Evolutionary conservation across 805 yeast species (phyloP).

Genomic region (Maudiozyma pseudohumilis): DNA sequence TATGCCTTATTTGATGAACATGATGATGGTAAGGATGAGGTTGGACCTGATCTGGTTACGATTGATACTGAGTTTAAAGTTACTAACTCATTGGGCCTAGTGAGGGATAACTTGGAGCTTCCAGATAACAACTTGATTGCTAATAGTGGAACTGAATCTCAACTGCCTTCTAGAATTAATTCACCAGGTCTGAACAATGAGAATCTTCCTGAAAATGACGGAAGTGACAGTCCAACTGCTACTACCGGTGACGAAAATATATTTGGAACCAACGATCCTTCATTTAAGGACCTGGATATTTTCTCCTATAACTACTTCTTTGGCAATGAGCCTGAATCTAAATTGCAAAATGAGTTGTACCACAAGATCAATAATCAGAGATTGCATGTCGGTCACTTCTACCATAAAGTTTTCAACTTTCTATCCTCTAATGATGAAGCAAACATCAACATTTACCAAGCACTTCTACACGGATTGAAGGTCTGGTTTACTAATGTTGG

Average conservation of each 20-base stretch:
- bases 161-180: constrained; percentile 28
- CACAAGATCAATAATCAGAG: constrained; percentile 50
- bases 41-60: background rate
- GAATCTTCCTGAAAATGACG: constrained; percentile 43
- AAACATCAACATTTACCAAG: constrained; percentile 52
- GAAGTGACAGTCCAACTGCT: constrained; percentile 36
- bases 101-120: background rate
- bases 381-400: constrained; percentile 46
- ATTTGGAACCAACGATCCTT: constrained; percentile 1
- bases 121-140: background rate
- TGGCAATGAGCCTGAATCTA: constrained; percentile 40
- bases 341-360: constrained; percentile 36
- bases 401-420: constrained; percentile 48
- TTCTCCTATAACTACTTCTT: constrained; percentile 59
- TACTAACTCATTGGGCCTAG: background rate
- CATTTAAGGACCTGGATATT: constrained; percentile 46
- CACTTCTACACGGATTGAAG: constrained; percentile 52
- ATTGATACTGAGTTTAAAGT: background rate
- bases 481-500: constrained; percentile 80
- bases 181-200: constrained; percentile 28
- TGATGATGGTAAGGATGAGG: background rate
- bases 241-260: background rate
- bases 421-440: constrained; percentile 45
- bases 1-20: constrained; percentile 1
- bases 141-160: constrained; percentile 33